These are phyloP conservation scores for Mucor sp. DNA, from an alignment of 371 early-diverging fungal genomes.

Conservation along the genomic window DNA sequence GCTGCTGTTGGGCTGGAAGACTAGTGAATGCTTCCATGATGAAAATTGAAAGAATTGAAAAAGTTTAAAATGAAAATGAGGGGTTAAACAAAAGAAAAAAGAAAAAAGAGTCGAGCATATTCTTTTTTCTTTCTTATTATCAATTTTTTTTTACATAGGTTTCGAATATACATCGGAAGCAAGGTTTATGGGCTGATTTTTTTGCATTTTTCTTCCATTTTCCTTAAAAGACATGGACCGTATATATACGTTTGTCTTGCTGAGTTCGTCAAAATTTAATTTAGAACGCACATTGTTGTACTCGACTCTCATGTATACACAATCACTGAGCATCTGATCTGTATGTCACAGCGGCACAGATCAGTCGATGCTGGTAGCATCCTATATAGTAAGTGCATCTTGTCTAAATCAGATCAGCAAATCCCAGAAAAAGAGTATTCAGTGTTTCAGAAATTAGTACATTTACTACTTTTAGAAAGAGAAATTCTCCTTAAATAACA, in stretches of 20 bases:
- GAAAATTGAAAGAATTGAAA: neutral
- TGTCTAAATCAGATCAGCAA: neutral
- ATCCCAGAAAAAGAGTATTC: neutral
- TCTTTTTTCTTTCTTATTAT: neutral
- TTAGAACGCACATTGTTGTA: neutral
- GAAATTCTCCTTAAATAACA: neutral
- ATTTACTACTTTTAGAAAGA: neutral
- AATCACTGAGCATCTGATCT: neutral
- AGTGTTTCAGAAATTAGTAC: neutral
- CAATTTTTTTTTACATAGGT: neutral
- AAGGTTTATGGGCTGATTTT: slow-evolving; percentile 17
- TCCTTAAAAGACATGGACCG: neutral
- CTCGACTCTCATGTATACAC: neutral
- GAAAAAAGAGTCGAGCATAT: neutral
- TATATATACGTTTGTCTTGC: neutral
- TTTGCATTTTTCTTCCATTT: neutral
- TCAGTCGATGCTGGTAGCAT: neutral
- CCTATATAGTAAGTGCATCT: neutral
- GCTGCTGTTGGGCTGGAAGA: neutral
- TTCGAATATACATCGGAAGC: slow-evolving; percentile 6
- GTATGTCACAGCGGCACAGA: neutral
- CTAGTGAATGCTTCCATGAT: slow-evolving; percentile 11
- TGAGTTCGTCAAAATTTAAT: neutral
- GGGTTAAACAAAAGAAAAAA: neutral
- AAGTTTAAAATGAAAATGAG: neutral